These are phyloP conservation scores for Saccharomycopsis fibuligera DNA, from an alignment of 805 yeast genomes.

Conservation along the genomic window DNA sequence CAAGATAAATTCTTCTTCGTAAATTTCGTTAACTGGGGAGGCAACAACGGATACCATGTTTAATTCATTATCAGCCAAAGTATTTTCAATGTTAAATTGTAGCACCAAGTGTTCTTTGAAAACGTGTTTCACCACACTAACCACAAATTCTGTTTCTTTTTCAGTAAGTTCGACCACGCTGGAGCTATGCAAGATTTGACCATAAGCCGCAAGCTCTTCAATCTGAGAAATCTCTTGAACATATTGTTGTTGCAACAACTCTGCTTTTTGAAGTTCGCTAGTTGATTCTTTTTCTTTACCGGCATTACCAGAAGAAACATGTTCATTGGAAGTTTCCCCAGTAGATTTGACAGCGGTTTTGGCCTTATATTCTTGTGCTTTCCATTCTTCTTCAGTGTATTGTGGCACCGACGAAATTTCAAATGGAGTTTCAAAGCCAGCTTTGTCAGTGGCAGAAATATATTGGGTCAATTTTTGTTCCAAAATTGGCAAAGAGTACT, in stretches of 20 bases:
- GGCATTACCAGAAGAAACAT: slow-evolving; percentile 26
- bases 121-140: slow-evolving; percentile 75
- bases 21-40: slow-evolving; percentile 50
- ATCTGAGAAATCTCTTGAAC: slow-evolving; percentile 62
- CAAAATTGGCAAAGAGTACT: slow-evolving; percentile 67
- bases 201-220: slow-evolving; percentile 69
- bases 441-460: slow-evolving; percentile 46
- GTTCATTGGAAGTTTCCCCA: slow-evolving; percentile 28
- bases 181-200: slow-evolving; percentile 70
- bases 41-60: slow-evolving; percentile 70
- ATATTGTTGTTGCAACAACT: slow-evolving; percentile 54
- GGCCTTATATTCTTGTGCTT: slow-evolving; percentile 54
- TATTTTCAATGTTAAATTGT: slow-evolving; percentile 81
- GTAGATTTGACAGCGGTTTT: slow-evolving; percentile 33
- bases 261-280: slow-evolving; percentile 23
- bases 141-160: slow-evolving; percentile 87
- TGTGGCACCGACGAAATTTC: slow-evolving; percentile 64
- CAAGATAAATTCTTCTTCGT: slow-evolving; percentile 63
- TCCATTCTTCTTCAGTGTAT: slow-evolving; percentile 60
- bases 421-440: slow-evolving; percentile 50
- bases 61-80: slow-evolving; percentile 69
- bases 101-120: slow-evolving; percentile 67
- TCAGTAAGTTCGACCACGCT: slow-evolving; percentile 69
- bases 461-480: slow-evolving; percentile 74
- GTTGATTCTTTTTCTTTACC: slow-evolving; percentile 20